Evolutionary conservation across 176 grass and related monocot genomes (phyloP), one percentile per base, ranked within the genome.

Genomic region (Triticum monococcum): DNA sequence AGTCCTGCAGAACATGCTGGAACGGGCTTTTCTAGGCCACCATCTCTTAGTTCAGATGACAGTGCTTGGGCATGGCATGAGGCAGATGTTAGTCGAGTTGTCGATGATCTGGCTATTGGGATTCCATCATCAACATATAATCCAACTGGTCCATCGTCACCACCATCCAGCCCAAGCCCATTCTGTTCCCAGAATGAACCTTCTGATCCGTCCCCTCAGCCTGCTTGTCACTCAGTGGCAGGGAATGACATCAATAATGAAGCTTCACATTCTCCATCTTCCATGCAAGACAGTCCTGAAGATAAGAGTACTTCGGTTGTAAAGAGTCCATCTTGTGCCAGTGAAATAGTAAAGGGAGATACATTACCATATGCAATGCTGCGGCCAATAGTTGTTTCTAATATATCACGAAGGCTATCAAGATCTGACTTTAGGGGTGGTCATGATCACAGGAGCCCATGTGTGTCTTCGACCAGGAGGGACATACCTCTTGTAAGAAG

Each of bases 41-140:
- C 92, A 67, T 97, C 94, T 88, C 91, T 91, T 81, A 94, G 93
- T 92, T 98, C 96, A 40, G 96, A 98, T 72, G 96, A 98, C 79
- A 96, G 93, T 84, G 96, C 92, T 81, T 98, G 96, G 96, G 96
- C 93, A 79, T 95, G 92, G 88, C 93, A 98, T 86, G 96, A 98
- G 78, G 96, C 96, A 48, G 93, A 98, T 91, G 90, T 98, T 77
- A 94, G 88, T 79, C 88, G 92, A 81, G 91, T 92, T 87, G 85
- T 98, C 61, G 96, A 98, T 24, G 96, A 98, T 60, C 89, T 91
- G 75, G 89, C 93, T 84, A 84, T 85, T 88, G 87, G 84, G 57
- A 80, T 95, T 86, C 85, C 91, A 31, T 78, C 91, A 25, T 78
- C 90, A 64, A 86, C 91, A 84, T 91, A 83, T 76, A 86, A 81